phyloP scores from a whole-genome alignment of 768 basidiomycete genomes.

The Dacryopinax primogenitus region DNA sequence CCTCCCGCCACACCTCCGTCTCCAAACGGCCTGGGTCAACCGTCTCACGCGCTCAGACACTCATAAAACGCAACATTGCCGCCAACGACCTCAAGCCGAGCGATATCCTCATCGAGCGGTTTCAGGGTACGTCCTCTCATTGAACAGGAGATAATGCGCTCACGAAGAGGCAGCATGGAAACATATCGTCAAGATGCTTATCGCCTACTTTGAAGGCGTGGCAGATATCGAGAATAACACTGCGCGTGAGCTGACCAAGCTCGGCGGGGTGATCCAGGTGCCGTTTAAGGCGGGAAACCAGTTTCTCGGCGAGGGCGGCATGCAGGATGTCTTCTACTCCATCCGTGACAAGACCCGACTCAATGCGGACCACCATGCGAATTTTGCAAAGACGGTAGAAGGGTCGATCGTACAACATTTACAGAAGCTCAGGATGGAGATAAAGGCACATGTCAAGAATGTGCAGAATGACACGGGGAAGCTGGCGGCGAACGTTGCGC shows the following conservation, averaged over 20 bases:
- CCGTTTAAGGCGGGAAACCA: conserved; percentile 93
- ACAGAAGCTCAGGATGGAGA: conserved; percentile 84
- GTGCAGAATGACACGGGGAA: conserved; percentile 94
- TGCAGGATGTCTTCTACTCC: conserved; percentile 77
- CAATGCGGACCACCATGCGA: conserved; percentile 93
- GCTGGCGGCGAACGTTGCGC: conserved; percentile 78
- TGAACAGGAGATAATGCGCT: neutral
- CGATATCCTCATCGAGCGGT: conserved; percentile 81
- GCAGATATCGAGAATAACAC: conserved; percentile 92
- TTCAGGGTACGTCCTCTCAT: conserved; percentile 20
- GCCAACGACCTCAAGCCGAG: conserved; percentile 95
- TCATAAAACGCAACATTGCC: conserved; percentile 90
- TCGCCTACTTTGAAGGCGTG: conserved; percentile 75
- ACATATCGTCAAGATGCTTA: conserved; percentile 88
- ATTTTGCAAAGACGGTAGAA: conserved; percentile 90
- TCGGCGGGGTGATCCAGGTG: conserved; percentile 91
- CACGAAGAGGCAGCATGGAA: conserved; percentile 54
- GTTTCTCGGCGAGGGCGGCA: conserved; percentile 92
- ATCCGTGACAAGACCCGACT: conserved; percentile 86
- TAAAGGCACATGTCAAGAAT: conserved; percentile 97
- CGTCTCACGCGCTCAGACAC: conserved; percentile 63
- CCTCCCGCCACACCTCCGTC: conserved; percentile 60
- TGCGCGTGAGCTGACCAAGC: conserved; percentile 81
- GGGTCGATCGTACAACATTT: conserved; percentile 95
- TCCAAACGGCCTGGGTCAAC: conserved; percentile 57